Percentiles rank a stretch among this genome's conserved stretches.
Evolutionary conservation across 768 basidiomycete genomes (phyloP).

Genomic region (Psilocybe sp.): DNA sequence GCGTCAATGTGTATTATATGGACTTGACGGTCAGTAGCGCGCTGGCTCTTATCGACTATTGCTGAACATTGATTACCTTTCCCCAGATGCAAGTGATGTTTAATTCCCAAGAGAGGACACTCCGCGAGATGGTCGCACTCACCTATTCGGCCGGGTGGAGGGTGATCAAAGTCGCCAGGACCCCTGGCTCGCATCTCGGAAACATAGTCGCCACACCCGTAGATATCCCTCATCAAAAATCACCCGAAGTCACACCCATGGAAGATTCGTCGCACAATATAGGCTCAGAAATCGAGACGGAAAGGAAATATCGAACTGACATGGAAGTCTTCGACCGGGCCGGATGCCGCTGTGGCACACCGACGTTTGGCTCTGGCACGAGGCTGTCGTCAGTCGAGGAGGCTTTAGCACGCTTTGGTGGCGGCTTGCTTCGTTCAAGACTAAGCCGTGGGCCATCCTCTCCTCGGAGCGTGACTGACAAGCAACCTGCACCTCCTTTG

Average conservation of each 20-base stretch:
- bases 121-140: conserved; percentile 58
- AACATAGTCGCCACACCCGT: conserved; percentile 68
- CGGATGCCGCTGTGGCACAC: conserved; percentile 55
- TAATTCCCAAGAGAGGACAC: conserved; percentile 68
- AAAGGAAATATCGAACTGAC: conserved; percentile 18
- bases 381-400: conserved; percentile 45
- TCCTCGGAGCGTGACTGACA: conserved; percentile 3
- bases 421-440: conserved; percentile 20
- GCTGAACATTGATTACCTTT: neutral
- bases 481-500: conserved; percentile 7
- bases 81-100: conserved; percentile 68
- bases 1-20: conserved; percentile 67
- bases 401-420: conserved; percentile 37
- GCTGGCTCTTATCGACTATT: neutral
- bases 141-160: conserved; percentile 61
- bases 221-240: conserved; percentile 36
- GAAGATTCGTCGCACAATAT: conserved; percentile 20
- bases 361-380: conserved; percentile 58
- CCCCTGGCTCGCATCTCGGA: conserved; percentile 66
- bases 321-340: conserved; percentile 39
- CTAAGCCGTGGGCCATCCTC: conserved; percentile 5
- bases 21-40: conserved; percentile 53
- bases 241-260: conserved; percentile 9
- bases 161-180: conserved; percentile 50
- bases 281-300: neutral